These are phyloP conservation scores for Mycosphaerelloides madeirae DNA, from an alignment of 2,329 filamentous ascomycete species.

Conservation along the genomic window DNA sequence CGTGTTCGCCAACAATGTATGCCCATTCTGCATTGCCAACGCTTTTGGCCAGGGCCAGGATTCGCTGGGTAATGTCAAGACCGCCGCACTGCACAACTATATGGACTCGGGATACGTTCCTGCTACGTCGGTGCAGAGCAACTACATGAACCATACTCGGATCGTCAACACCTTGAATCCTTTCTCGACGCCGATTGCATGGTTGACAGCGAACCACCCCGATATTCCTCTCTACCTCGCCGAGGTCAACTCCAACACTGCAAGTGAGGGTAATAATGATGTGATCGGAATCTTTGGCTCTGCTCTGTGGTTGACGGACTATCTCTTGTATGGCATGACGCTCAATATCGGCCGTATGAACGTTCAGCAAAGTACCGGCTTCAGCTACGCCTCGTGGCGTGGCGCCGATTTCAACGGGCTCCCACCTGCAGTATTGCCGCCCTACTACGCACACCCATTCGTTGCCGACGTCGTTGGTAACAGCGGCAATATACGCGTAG, in stretches of 20 bases:
- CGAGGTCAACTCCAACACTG: conserved; percentile 12
- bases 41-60: conserved; percentile 7
- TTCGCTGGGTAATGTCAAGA: conserved; percentile 1
- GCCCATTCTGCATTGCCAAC: conserved; percentile 10
- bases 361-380: conserved; percentile 13
- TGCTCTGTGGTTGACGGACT: conserved; percentile 11
- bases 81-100: conserved; percentile 10
- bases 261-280: conserved; percentile 7
- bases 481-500: conserved; percentile 6
- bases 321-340: conserved; percentile 8
- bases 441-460: conserved; percentile 15
- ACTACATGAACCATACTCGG: conserved; percentile 14
- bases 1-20: conserved; percentile 8
- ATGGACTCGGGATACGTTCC: conserved; percentile 4
- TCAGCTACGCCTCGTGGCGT: conserved; percentile 12
- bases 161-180: conserved; percentile 5
- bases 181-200: conserved; percentile 9
- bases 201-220: conserved; percentile 9
- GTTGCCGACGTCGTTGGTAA: conserved; percentile 12
- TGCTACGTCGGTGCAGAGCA: conserved; percentile 3
- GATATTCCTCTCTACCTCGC: conserved; percentile 8
- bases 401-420: conserved; percentile 1
- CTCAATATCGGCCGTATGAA: conserved; percentile 12
- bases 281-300: conserved; percentile 8
- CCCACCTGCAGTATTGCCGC: conserved; percentile 11